phyloP scores from a whole-genome alignment of 768 basidiomycete species.

The Xerocomellus chrysenteron region DNA sequence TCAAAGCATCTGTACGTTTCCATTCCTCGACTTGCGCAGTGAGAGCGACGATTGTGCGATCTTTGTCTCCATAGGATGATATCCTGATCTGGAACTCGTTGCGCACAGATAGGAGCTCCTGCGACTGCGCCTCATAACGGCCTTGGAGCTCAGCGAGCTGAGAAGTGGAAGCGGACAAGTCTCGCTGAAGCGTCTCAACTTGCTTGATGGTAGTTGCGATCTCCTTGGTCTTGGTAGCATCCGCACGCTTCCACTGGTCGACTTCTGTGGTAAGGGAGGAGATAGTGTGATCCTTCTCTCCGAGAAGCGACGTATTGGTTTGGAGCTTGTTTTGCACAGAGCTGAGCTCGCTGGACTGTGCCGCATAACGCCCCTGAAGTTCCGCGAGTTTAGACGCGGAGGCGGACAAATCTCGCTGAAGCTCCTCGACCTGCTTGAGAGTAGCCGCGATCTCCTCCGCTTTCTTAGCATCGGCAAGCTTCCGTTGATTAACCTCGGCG shows the following conservation, averaged over 20 bases:
- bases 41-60: not conserved
- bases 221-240: not conserved
- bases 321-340: not conserved
- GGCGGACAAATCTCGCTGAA: not conserved
- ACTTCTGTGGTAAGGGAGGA: not conserved
- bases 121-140: not conserved
- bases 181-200: not conserved
- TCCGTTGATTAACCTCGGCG: not conserved
- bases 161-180: not conserved
- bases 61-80: not conserved
- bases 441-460: not conserved
- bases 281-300: not conserved
- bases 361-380: not conserved
- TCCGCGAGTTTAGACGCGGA: not conserved
- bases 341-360: not conserved
- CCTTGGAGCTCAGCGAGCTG: not conserved
- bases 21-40: not conserved
- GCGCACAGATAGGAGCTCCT: not conserved
- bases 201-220: not conserved
- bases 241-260: not conserved
- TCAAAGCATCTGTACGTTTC: not conserved
- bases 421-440: not conserved
- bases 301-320: too few relatives aligned
- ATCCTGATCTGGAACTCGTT: not conserved
- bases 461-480: not conserved